Evolutionary conservation across 148 eudicot genomes (phyloP), one percentile per base, ranked within the genome.

Genomic region (Dianthus caryophyllus): DNA sequence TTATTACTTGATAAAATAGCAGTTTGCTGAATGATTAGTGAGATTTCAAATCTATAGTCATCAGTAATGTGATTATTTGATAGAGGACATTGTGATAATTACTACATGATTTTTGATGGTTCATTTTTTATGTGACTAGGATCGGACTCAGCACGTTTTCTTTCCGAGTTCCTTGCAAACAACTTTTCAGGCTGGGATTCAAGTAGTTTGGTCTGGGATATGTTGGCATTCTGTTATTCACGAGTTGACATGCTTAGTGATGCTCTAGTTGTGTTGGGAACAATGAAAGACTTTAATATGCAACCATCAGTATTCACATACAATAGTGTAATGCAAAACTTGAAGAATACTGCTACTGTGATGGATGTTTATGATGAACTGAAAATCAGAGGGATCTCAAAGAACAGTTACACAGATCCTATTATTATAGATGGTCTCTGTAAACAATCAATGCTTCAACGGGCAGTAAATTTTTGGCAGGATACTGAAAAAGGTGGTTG

Each of bases 361-460:
- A 81, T 87, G 87, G 78, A 80, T 74, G 71, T 87, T 11, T 86
- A 84, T 57, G 73, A 79, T 56, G 84, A 83, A 52, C 71, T 88
- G n/a, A 84, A 68, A 80, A 77, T 76, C 22, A 70, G 74, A 62
- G 84, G 85, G 36, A 55, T 74, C 31, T 80, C 64, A 65, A 71
- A 64, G 27, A 85, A 64, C 65, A 84, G 79, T 58, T 77, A 80
- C 75, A 88, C 93, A 14, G 68, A 77, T 62, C 75, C 92, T 48
- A 91, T 88, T 66, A 41, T 86, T 26, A 75, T 88, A 46, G 89
- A 86, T 76, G 85, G 92, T 68, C 75, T 91, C 31, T 88, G 96
- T 69, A 77, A 71, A 70, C 92, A 91, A 56, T 91, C 88, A 56
- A 71, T 84, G 78, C 64, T 91, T 12, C 72, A 76, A 22, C 84